Evolutionary conservation across 1,139 yeast genomes (phyloP).

Genomic region (Geotrichum europaeum): DNA sequence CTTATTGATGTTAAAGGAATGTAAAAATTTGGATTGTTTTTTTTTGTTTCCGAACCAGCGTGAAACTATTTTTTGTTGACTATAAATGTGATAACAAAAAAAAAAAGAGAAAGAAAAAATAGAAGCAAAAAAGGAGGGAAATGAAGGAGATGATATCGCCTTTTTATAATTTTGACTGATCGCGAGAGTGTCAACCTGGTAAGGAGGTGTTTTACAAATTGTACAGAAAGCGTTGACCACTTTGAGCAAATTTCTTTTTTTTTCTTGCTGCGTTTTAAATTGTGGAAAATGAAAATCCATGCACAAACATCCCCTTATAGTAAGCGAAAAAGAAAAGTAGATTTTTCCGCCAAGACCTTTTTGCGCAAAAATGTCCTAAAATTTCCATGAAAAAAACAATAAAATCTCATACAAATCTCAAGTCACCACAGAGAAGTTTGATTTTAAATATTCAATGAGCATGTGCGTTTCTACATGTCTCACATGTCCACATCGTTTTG

Average conservation of each 20-base stretch:
- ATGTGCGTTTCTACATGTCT: neutral
- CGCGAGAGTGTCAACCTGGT: neutral
- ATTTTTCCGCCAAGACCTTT: too few relatives aligned
- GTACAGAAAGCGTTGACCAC: neutral
- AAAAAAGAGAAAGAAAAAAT: neutral
- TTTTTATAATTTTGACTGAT: neutral
- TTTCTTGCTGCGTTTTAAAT: neutral
- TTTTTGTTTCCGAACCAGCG: constrained; percentile 6
- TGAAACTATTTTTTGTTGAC: neutral
- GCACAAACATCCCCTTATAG: too few relatives aligned
- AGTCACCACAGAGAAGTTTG: too few relatives aligned
- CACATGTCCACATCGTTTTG: neutral
- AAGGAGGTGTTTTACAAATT: neutral
- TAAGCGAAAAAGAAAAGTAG: neutral
- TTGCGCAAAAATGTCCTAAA: too few relatives aligned
- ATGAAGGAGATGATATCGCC: neutral
- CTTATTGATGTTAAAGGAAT: neutral
- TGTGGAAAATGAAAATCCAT: neutral
- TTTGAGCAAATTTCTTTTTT: neutral
- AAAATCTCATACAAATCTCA: too few relatives aligned
- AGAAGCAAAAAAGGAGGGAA: neutral
- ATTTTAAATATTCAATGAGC: neutral
- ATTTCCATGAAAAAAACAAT: too few relatives aligned
- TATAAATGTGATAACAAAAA: neutral
- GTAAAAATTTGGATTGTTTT: neutral